A percentile compares a stretch with the other conserved stretches of the same genome.
phyloP scores from a whole-genome alignment of 2,329 filamentous ascomycete genomes.

The Graphilbum sp. region DNA sequence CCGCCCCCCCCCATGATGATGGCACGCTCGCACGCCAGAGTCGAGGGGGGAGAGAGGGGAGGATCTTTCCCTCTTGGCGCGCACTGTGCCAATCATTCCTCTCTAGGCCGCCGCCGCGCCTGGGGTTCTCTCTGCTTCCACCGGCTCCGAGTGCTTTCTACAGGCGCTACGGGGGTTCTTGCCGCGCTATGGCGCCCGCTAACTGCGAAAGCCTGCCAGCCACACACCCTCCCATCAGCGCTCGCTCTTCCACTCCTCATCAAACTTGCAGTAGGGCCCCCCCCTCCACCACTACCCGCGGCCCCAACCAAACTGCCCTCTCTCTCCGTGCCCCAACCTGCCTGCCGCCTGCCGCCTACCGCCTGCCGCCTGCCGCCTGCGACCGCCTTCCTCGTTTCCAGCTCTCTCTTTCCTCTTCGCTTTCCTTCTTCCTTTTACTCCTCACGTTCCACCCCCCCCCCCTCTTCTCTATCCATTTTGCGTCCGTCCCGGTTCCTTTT shows the following conservation, averaged over 20 bases:
- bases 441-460: constrained; percentile 6
- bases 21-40: constrained; percentile 4
- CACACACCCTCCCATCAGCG: not conserved
- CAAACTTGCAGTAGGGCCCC: not conserved
- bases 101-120: too few relatives aligned
- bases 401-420: constrained; percentile 12
- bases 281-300: not conserved
- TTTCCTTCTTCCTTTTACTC: constrained; percentile 12
- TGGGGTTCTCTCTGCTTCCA: not conserved
- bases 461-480: constrained; percentile 7
- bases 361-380: too few relatives aligned
- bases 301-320: not conserved
- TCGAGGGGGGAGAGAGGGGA: too few relatives aligned
- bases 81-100: constrained; percentile 6
- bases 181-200: too few relatives aligned
- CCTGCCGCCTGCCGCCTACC: too few relatives aligned
- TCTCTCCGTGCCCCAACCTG: not conserved
- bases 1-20: constrained; percentile 8
- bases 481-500: constrained; percentile 7
- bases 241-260: not conserved
- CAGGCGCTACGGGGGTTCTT: not conserved
- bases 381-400: constrained; percentile 9
- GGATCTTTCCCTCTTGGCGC: not conserved
- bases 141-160: not conserved
- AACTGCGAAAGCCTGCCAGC: not conserved